Evolutionary conservation across 1,284 basidiomycete species (phyloP).

Genomic region (Sanghuangporus weigelae): DNA sequence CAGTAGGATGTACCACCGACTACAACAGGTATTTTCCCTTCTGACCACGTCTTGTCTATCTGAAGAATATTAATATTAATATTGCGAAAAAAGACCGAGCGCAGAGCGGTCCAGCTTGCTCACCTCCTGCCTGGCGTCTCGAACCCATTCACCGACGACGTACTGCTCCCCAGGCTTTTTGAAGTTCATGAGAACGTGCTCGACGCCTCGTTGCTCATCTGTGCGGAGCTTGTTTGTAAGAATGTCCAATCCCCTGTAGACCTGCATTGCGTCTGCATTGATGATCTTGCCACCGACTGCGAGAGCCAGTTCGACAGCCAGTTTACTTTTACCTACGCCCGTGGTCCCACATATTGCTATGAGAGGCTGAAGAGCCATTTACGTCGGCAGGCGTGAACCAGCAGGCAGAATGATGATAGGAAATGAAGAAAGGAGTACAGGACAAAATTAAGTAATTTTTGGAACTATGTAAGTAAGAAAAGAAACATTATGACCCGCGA

Average conservation of each 20-base stretch:
- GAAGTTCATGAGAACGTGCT: conserved; percentile 87
- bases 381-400: not conserved
- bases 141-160: conserved; percentile 81
- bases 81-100: not conserved
- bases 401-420: not conserved
- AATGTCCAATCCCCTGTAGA: conserved; percentile 90
- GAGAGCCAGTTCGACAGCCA: conserved; percentile 85
- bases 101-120: conserved; percentile 23
- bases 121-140: conserved; percentile 66
- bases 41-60: conserved; percentile 65
- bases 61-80: conserved; percentile 27
- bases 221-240: conserved; percentile 92
- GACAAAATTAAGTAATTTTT: not conserved
- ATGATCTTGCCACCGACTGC: conserved; percentile 59
- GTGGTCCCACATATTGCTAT: conserved; percentile 92
- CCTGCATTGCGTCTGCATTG: conserved; percentile 98
- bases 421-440: not conserved
- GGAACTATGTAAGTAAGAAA: not conserved
- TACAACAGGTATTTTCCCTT: conserved; percentile 74
- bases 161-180: conserved; percentile 85
- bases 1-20: conserved; percentile 98
- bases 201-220: conserved; percentile 74
- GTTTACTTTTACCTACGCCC: conserved; percentile 93
- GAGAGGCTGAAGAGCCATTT: conserved; percentile 47
- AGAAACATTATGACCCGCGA: conserved; percentile 11